Percentiles rank a stretch among this genome's conserved stretches.
Conservation (phyloP, 768 basidiomycete genomes). For the Lentinula sp. region DNA sequence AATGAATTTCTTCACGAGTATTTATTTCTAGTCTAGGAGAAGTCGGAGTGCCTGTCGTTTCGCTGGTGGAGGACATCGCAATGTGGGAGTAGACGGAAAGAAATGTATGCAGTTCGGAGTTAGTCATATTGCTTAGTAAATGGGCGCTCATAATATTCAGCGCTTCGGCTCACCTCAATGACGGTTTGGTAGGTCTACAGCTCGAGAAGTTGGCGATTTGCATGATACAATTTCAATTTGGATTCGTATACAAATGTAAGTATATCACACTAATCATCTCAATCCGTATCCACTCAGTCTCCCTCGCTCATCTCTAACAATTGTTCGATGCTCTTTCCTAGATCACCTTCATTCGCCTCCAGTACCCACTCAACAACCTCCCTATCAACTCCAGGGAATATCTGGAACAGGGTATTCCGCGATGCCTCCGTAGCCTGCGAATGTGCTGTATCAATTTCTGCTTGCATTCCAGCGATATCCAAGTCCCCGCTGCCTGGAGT, state of each 20-base stretch:
- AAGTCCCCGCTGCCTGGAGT: slow-evolving; percentile 59
- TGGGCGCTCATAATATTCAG: not conserved
- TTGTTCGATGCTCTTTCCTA: slow-evolving; percentile 86
- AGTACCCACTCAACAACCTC: slow-evolving; percentile 88
- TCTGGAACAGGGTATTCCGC: slow-evolving; percentile 74
- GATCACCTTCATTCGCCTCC: slow-evolving; percentile 83
- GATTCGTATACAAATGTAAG: too few species aligned
- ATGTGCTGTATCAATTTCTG: slow-evolving; percentile 74
- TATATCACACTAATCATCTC: too few species aligned
- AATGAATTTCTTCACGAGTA: not conserved
- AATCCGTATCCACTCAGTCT: not conserved
- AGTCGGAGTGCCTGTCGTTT: not conserved
- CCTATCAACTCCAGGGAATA: slow-evolving; percentile 77
- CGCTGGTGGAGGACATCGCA: not conserved
- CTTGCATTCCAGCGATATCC: slow-evolving; percentile 68
- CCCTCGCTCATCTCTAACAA: slow-evolving; percentile 64
- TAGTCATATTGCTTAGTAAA: not conserved
- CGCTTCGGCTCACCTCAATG: too few species aligned
- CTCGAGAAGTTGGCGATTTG: too few species aligned
- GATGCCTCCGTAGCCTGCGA: slow-evolving; percentile 68
- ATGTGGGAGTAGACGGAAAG: not conserved
- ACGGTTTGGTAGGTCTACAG: too few species aligned
- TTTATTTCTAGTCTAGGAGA: not conserved
- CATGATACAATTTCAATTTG: too few species aligned
- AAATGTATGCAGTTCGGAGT: not conserved